These are phyloP conservation scores for Dryas octopetala DNA, from an alignment of 306 rosid genomes.

Conservation along the genomic window DNA sequence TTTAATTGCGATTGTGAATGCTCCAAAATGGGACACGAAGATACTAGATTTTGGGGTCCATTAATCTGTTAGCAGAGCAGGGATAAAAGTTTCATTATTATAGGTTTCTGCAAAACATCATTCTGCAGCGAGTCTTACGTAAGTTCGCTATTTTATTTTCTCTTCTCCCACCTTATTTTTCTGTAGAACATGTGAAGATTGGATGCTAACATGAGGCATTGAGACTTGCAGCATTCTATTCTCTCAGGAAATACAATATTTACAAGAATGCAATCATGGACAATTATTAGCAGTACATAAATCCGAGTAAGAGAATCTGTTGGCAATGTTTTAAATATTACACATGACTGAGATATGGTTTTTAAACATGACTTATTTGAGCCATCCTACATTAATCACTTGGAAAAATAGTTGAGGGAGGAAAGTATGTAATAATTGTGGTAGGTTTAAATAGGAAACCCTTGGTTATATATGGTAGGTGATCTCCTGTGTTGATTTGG, in stretches of 20 bases:
- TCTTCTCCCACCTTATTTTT: background rate
- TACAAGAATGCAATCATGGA: background rate
- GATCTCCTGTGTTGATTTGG: constrained; percentile 1
- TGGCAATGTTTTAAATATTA: background rate
- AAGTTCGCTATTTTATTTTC: background rate
- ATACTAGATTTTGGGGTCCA: background rate
- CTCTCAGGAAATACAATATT: background rate
- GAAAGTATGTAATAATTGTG: background rate
- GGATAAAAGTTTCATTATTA: background rate
- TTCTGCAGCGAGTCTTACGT: background rate
- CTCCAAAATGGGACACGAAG: background rate
- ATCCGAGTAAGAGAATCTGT: background rate
- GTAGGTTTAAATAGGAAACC: background rate
- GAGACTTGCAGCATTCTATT: background rate
- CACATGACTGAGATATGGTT: background rate
- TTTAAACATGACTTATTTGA: background rate
- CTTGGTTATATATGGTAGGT: background rate
- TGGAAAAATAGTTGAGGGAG: background rate
- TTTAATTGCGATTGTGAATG: no score
- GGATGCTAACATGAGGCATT: background rate
- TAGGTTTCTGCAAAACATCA: background rate
- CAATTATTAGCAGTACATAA: background rate
- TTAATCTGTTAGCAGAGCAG: constrained; percentile 20
- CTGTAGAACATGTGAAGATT: background rate
- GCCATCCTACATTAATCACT: background rate